Percentiles rank a stretch among this genome's conserved stretches.
These are phyloP conservation scores for Penicillium tannophilum DNA, from an alignment of 495 filamentous ascomycete genomes.

Conservation along the genomic window DNA sequence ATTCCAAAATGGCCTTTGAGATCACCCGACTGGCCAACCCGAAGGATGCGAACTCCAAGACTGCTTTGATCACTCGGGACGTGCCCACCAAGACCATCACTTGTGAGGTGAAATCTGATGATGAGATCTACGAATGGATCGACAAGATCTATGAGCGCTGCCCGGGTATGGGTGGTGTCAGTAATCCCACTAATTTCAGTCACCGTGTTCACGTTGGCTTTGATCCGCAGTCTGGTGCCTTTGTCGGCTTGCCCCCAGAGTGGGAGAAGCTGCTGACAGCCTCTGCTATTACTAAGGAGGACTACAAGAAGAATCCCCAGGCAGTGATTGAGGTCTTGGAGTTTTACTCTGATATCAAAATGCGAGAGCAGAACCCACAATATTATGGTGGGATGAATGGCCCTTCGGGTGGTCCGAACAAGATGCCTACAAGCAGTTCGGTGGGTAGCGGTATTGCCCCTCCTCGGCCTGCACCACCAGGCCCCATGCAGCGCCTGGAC, in stretches of 20 bases:
- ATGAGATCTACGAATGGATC: slow-evolving; percentile 97
- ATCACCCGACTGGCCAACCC: slow-evolving; percentile 72
- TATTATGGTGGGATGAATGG: slow-evolving; percentile 69
- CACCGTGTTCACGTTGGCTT: slow-evolving; percentile 98
- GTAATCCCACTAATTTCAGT: slow-evolving; percentile 95
- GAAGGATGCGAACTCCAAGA: slow-evolving; percentile 60
- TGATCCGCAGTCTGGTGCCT: slow-evolving; percentile 88
- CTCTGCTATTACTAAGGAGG: slow-evolving; percentile 95
- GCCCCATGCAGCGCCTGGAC: slow-evolving; percentile 46
- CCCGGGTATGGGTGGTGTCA: slow-evolving; percentile 96
- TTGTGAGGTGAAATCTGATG: slow-evolving; percentile 88
- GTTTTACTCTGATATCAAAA: slow-evolving; percentile 95
- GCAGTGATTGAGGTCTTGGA: slow-evolving; percentile 96
- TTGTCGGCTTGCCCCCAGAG: slow-evolving; percentile 89
- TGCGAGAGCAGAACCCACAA: slow-evolving; percentile 78
- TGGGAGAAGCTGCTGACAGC: slow-evolving; percentile 95
- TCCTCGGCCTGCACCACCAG: slow-evolving; percentile 68
- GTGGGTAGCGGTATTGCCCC: slow-evolving; percentile 76
- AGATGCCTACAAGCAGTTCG: slow-evolving; percentile 33
- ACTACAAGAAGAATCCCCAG: slow-evolving; percentile 97
- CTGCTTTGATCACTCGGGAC: slow-evolving; percentile 66
- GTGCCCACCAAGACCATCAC: slow-evolving; percentile 77
- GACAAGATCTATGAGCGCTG: slow-evolving; percentile 95
- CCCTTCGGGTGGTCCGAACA: slow-evolving; percentile 49
- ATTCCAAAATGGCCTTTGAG: slow-evolving; percentile 86